A percentile compares a stretch with the other conserved stretches of the same genome.
These are phyloP conservation scores for Bryoerythrophyllum caledonicum DNA, from an alignment of 225 moss, liverwort and hornwort genomes.

Conservation along the genomic window DNA sequence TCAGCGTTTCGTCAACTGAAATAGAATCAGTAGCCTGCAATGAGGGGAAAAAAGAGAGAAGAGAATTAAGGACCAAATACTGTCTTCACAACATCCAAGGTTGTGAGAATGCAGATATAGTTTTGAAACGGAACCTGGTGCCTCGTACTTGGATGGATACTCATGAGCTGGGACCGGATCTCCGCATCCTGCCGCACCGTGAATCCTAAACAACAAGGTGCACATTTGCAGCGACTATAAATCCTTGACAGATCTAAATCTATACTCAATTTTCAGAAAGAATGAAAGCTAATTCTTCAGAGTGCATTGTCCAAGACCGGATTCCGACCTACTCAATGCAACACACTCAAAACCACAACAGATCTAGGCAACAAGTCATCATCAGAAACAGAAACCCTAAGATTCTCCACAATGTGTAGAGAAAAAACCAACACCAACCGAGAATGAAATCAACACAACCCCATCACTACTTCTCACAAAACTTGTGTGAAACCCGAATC, in stretches of 20 bases:
- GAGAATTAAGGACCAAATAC: neutral
- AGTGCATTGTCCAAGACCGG: neutral
- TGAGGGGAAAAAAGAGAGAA: neutral
- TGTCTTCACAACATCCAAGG: neutral
- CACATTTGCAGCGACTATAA: too few species aligned
- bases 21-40: slow-evolving; percentile 65
- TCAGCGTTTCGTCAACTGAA: slow-evolving; percentile 85
- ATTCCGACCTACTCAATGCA: too few species aligned
- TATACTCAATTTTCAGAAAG: too few species aligned
- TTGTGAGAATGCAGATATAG: neutral
- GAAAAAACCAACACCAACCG: neutral
- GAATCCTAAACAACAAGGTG: neutral
- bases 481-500: too few species aligned
- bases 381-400: slow-evolving; percentile 3
- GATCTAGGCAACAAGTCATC: neutral
- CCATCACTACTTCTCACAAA: too few species aligned
- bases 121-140: slow-evolving; percentile 47
- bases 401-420: neutral
- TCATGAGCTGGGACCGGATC: slow-evolving; percentile 61
- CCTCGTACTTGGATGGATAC: slow-evolving; percentile 50
- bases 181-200: slow-evolving; percentile 98
- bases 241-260: too few species aligned
- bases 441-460: neutral
- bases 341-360: neutral
- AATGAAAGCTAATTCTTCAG: too few species aligned